Evolutionary conservation across 805 yeast species (phyloP), one percentile per base, ranked within the genome.

Genomic region (Pichia rugopelliculosa): DNA sequence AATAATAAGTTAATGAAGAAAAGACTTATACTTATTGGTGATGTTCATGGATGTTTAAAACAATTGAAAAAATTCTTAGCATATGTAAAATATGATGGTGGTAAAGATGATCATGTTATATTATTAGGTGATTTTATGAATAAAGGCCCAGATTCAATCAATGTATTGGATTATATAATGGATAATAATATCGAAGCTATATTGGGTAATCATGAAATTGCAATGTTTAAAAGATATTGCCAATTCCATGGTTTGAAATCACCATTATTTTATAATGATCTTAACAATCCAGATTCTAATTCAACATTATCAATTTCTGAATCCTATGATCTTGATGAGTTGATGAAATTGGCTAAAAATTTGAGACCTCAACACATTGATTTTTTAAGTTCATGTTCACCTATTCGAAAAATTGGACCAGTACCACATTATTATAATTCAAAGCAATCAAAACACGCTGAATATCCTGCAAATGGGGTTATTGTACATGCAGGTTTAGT

Each of bases 201-300:
- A 3, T 68, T 93, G 49, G 97, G 98, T 0, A 90, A 90, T 68
- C 96, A 91, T 64, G 98, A 90, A 64, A 72, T 82, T 51, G 81
- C 80, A 51, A 75, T 84, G 11, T 59, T 90, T 54, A 73, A 79
- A 46, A 68, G 81, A 57, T 87, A 87, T 59, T 78, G 82, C 22
- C 77, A 66, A 50, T 74, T 69, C 56, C 89, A 80, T 62, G 75
- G 76, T 23, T 64, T 79, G 12, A 38, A 43, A 18, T 39, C 52
- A 3, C 63, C 64, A 8, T 33, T 42, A 30, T 49, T 64, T 17
- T 44, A 46, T 7, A 57, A 56, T 20, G 50, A 54, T 13, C 51
- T 48, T 6, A 44, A 38, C 15, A 21, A 49, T 7, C 34, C 34
- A n/a, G 34, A 30, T 40, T 36, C 47, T 6, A 41, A 47, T 1